These are phyloP conservation scores for Inosperma sp. DNA, from an alignment of 768 basidiomycete species.

Conservation along the genomic window DNA sequence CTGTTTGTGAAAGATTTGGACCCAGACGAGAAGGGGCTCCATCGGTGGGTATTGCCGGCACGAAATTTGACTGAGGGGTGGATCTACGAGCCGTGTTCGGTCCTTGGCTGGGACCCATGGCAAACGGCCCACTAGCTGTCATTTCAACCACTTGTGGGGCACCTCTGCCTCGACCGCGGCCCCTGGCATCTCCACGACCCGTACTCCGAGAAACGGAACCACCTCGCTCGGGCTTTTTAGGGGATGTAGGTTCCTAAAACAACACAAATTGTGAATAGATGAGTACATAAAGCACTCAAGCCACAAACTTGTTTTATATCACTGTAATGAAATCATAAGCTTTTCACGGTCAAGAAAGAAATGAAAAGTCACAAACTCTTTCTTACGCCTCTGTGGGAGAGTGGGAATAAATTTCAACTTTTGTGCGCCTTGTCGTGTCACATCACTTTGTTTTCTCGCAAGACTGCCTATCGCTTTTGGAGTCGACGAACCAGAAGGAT, in stretches of 20 bases:
- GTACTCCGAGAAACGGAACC: conserved; percentile 31
- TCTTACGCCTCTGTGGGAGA: conserved; percentile 69
- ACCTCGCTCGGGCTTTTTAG: background rate
- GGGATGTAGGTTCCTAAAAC: conserved; percentile 44
- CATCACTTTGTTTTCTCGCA: conserved; percentile 66
- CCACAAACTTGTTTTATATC: conserved; percentile 60
- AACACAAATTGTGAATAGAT: conserved; percentile 7
- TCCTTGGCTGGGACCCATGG: conserved; percentile 74
- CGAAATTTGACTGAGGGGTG: conserved; percentile 52
- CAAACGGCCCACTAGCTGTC: conserved; percentile 84
- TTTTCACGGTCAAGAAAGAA: background rate
- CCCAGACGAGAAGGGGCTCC: conserved; percentile 37
- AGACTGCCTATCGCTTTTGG: conserved; percentile 73
- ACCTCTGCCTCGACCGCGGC: conserved; percentile 48
- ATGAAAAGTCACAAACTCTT: conserved; percentile 47
- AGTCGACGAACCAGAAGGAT: conserved; percentile 32
- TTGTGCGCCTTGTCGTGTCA: conserved; percentile 68
- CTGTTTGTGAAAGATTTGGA: conserved; percentile 47
- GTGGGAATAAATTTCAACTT: conserved; percentile 81
- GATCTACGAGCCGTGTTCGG: conserved; percentile 51
- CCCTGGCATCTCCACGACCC: conserved; percentile 44
- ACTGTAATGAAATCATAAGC: conserved; percentile 29
- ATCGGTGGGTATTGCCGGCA: conserved; percentile 42
- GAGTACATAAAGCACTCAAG: too few species aligned
- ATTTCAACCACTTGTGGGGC: conserved; percentile 58